Percentiles rank a stretch among this genome's conserved stretches.
These are phyloP conservation scores for Salix caprea DNA, from an alignment of 345 rosid species.

Conservation along the genomic window DNA sequence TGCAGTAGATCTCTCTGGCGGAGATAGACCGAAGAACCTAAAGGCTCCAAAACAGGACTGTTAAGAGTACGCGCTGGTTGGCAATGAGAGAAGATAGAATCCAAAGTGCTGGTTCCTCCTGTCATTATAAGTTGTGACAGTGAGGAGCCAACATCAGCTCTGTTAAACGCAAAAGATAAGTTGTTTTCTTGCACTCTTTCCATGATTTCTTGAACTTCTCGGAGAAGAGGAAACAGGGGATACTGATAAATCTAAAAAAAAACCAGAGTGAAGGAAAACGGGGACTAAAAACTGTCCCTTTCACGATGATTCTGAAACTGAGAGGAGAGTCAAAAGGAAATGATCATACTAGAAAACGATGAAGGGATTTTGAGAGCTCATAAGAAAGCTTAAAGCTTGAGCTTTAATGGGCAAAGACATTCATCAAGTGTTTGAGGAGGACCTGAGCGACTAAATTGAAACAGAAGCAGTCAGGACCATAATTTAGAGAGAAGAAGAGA, in stretches of 20 bases:
- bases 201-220: slow-evolving; percentile 1
- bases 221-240: not conserved
- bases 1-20: slow-evolving; percentile 74
- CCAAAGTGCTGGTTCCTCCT: slow-evolving; percentile 73
- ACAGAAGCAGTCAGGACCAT: not conserved
- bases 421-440: not conserved
- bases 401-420: not conserved
- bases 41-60: slow-evolving; percentile 32
- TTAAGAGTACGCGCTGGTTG: slow-evolving; percentile 19
- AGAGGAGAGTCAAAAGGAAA: not conserved
- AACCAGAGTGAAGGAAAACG: slow-evolving; percentile 4
- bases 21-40: slow-evolving; percentile 85
- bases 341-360: not conserved
- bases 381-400: not conserved
- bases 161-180: slow-evolving; percentile 13
- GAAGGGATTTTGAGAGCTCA: not conserved
- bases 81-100: slow-evolving; percentile 75
- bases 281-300: slow-evolving; percentile 26
- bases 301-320: slow-evolving; percentile 2
- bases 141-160: slow-evolving; percentile 45
- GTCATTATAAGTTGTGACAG: slow-evolving; percentile 70
- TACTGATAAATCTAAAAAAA: not conserved
- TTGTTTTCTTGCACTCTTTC: slow-evolving; percentile 42
- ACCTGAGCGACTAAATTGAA: not conserved
- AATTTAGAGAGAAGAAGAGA: not conserved